These are phyloP conservation scores for Termitomyces sp. DNA, from an alignment of 768 basidiomycete species.

Conservation along the genomic window DNA sequence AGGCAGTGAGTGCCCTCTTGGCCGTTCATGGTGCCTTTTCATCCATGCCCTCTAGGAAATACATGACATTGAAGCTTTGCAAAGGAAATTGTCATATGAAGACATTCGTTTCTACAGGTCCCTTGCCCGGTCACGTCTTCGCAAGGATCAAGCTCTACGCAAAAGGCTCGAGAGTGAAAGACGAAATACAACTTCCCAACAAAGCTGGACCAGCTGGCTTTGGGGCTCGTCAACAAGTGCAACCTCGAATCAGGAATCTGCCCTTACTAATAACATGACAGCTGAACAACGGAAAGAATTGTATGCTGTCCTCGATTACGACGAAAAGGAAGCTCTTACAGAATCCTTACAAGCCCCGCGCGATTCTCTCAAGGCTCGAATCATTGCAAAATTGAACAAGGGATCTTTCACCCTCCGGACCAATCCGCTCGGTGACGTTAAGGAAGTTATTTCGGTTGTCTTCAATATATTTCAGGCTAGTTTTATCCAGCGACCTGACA, in stretches of 20 bases:
- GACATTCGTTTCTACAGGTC: constrained; percentile 97
- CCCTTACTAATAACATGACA: constrained; percentile 71
- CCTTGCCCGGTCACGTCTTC: constrained; percentile 82
- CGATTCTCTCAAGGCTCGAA: constrained; percentile 76
- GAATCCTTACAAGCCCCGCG: constrained; percentile 68
- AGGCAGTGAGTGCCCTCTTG: constrained; percentile 44
- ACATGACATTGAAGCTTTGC: constrained; percentile 57
- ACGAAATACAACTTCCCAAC: constrained; percentile 45
- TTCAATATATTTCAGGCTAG: constrained; percentile 87
- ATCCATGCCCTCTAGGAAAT: constrained; percentile 40
- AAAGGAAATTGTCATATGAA: constrained; percentile 84
- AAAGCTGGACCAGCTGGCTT: constrained; percentile 73
- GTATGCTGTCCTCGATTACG: constrained; percentile 88
- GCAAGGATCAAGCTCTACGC: constrained; percentile 76
- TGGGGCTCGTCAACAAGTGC: constrained; percentile 60
- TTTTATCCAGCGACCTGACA: constrained; percentile 81
- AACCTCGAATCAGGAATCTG: constrained; percentile 43
- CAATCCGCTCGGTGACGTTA: constrained; percentile 59
- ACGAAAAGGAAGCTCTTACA: constrained; percentile 76
- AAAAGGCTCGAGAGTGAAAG: constrained; percentile 68
- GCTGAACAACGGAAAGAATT: constrained; percentile 89
- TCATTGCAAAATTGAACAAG: constrained; percentile 75
- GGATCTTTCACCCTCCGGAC: constrained; percentile 84
- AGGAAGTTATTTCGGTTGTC: constrained; percentile 80
- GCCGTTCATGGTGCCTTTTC: not conserved